Base-by-base conservation (phyloP, 495 filamentous ascomycete species). In the Hypoxylon cercidicola region DNA sequence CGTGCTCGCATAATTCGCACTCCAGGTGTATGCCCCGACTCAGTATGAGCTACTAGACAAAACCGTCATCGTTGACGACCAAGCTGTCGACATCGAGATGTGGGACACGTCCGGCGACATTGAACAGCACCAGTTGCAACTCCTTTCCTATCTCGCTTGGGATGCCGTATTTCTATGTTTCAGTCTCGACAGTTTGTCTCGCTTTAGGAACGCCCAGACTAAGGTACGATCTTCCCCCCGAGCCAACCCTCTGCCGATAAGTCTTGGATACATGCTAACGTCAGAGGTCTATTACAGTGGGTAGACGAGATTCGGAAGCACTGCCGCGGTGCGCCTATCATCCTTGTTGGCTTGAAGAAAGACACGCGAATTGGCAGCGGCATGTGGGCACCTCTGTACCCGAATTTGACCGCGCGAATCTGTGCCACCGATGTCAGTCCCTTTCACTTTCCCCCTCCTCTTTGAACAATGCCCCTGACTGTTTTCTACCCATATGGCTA, bases 111-210 rank as follows among this genome's bases (percentile, higher is more conserved):
- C 68, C 23, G 73, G 73, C 1, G 61, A 70, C 8, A 2, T 64
- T 13, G 32, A 40, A 3, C 34, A 70, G 10, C 60, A 70, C 23
- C 72, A 72, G 10, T 64, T 75, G 0, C 43, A 55, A 32, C 48
- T 58, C 9, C 53, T 72, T 8, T 69, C 60, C 23, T 75, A 75
- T 51, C 48, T 75, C n/a, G 50, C 51, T 0, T 75, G 69, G 66
- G 73, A 75, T 19, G 66, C 64, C 0, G 67, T 74, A 0, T 74
- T 75, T 35, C 67, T 75, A 11, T 75, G 73, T 51, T 74, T 71
- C 46, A 66, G 58, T 8, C 54, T 75, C 19, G 55, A 60, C 21
- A 54, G 32, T 34, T 12, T 20, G 10, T 11, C 5, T 12, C 53
- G 28, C 13, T 69, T 67, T 18, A 39, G 52, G 4, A 54, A 51